Evolutionary conservation across 2,329 filamentous ascomycete species (phyloP).

Genomic region (Epicoccum sorghinum): DNA sequence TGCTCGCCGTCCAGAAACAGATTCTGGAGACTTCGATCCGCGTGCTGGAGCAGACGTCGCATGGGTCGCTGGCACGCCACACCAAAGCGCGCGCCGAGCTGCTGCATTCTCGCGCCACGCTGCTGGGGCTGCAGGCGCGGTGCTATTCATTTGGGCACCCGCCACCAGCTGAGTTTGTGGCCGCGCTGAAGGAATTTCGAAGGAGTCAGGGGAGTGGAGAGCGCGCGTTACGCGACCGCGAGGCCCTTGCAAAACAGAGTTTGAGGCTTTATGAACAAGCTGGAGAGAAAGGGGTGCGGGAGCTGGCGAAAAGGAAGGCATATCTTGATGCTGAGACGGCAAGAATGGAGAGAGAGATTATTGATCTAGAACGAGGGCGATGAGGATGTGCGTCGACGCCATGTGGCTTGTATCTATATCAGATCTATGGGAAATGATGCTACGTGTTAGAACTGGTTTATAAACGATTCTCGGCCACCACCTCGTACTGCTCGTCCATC

Average conservation of each 20-base stretch:
- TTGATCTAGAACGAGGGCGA: slow-evolving; percentile 28
- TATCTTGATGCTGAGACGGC: slow-evolving; percentile 44
- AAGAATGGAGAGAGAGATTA: slow-evolving; percentile 41
- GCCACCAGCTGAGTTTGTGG: slow-evolving; percentile 33
- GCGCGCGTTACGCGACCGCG: slow-evolving; percentile 37
- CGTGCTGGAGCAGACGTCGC: slow-evolving; percentile 55
- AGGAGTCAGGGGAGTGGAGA: slow-evolving; percentile 39
- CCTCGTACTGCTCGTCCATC: slow-evolving; percentile 59
- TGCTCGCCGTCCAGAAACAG: slow-evolving; percentile 47
- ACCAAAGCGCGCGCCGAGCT: slow-evolving; percentile 53
- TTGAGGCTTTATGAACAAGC: slow-evolving; percentile 46
- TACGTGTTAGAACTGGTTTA: not conserved
- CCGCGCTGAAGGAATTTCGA: slow-evolving; percentile 41
- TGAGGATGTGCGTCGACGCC: not conserved
- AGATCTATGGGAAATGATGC: not conserved
- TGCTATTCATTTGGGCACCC: slow-evolving; percentile 37
- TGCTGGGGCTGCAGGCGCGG: slow-evolving; percentile 51
- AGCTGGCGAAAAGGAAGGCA: slow-evolving; percentile 49
- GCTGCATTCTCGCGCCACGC: slow-evolving; percentile 49
- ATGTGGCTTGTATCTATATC: not conserved
- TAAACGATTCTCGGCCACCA: slow-evolving; percentile 49
- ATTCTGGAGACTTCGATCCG: slow-evolving; percentile 49
- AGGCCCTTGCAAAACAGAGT: slow-evolving; percentile 39
- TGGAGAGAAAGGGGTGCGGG: slow-evolving; percentile 45
- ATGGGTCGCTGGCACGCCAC: slow-evolving; percentile 52